Base-by-base conservation (phyloP, 768 basidiomycete genomes). In the Tylopilus vinaceipallidus region DNA sequence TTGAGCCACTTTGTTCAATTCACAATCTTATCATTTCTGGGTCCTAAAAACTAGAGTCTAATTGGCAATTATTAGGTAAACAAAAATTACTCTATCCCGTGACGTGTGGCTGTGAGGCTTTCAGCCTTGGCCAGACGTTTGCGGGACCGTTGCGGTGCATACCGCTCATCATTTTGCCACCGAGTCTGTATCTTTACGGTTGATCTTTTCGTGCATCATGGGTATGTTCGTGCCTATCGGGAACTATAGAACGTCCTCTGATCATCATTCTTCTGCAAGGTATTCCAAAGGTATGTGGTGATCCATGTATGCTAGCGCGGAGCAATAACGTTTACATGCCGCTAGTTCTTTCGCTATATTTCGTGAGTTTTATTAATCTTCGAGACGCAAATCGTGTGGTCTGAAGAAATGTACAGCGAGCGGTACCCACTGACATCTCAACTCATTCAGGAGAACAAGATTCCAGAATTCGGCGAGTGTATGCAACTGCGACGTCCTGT, bases 341-440 rank as follows among this genome's bases (percentile, higher is more conserved):
- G 20, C 47, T 58, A 95, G 94, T 97, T 97, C 74, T 97, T 97
- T 79, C 85, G 93, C 71, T 97, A 93, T 67, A 91, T 95, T 60
- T 95, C 93, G 86, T 91, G 69, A 61, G 89, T 74, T 4, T 19
- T 10, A 8, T 13, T 17, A 0, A 17, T 24, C 29, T 14, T 17
- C 9, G 17, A 6, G 11, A 14, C 13, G 19, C 6, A 42, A 22
- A 29, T 3, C 14, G 29, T 58, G 33, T 50, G 9, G 9, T 32
- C 52, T 65, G 37, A 70, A 36, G 9, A 14, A 27, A 20, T 36
- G 2, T 2, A 9, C 63, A 95, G 93, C 54, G 97, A 98, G 75
- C 86, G 97, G 53, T 99, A 99, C 69, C 95, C 97, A 43, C 80
- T 99, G 58, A 99, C 95, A 14, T 98, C 95, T 16, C 97, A 98